Evolutionary conservation across 177 flowering plant species (phyloP).

Genomic region (Telopea speciosissima): DNA sequence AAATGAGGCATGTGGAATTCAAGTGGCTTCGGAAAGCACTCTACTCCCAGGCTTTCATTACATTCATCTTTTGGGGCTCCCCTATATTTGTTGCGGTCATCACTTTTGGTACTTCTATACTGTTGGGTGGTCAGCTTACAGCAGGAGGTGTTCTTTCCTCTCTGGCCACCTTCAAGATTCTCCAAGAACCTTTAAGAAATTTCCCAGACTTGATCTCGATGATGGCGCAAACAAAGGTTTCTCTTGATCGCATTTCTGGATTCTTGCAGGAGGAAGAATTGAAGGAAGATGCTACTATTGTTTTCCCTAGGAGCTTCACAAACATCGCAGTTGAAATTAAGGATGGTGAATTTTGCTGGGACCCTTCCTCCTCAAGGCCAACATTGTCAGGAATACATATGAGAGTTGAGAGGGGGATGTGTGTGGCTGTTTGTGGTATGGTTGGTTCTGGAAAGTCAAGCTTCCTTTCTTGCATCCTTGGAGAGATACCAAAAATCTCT

Average conservation of each 20-base stretch:
- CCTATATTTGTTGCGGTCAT: constrained; percentile 88
- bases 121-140: constrained; percentile 75
- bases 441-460: constrained; percentile 98
- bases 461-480: constrained; percentile 92
- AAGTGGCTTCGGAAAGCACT: constrained; percentile 85
- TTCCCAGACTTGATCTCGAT: constrained; percentile 93
- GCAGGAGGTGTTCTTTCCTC: constrained; percentile 96
- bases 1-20: constrained; percentile 79
- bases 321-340: constrained; percentile 66
- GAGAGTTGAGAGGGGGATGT: constrained; percentile 76
- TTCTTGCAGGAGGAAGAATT: constrained; percentile 86
- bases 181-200: constrained; percentile 94
- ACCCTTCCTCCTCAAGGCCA: constrained; percentile 47
- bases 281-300: constrained; percentile 69
- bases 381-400: constrained; percentile 69
- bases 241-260: constrained; percentile 80
- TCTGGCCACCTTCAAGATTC: constrained; percentile 90
- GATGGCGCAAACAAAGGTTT: constrained; percentile 98
- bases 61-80: constrained; percentile 92
- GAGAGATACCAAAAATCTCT: constrained; percentile 83
- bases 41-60: constrained; percentile 86
- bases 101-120: constrained; percentile 75
- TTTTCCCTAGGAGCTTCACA: constrained; percentile 54
- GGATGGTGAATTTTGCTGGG: constrained; percentile 86
- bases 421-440: constrained; percentile 91